These are phyloP conservation scores for Nematodospora valgi DNA, from an alignment of 805 yeast species.

Conservation along the genomic window DNA sequence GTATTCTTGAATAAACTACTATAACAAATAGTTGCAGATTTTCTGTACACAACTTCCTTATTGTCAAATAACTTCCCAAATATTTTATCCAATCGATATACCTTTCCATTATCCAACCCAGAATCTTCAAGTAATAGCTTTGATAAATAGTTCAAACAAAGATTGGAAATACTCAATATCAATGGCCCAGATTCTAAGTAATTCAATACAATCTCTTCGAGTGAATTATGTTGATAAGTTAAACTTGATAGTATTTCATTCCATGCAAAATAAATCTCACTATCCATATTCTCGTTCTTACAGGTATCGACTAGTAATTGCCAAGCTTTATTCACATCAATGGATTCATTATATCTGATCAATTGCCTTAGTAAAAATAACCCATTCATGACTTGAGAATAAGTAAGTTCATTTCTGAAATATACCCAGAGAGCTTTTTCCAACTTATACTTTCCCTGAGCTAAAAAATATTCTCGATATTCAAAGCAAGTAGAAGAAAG, in stretches of 20 bases:
- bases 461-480: conserved; percentile 13
- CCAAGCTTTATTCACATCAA: conserved; percentile 6
- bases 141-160: conserved; percentile 8
- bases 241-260: conserved; percentile 4
- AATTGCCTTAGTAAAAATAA: conserved; percentile 35
- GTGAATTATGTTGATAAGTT: not conserved
- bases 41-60: conserved; percentile 30
- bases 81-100: conserved; percentile 23
- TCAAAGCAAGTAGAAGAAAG: conserved; percentile 11
- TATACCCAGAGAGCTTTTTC: conserved; percentile 20
- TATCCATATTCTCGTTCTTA: conserved; percentile 1
- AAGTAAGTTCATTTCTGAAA: conserved; percentile 10
- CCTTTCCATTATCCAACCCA: not conserved
- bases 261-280: conserved; percentile 9
- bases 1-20: conserved; percentile 28
- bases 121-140: conserved; percentile 4
- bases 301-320: conserved; percentile 1
- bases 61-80: conserved; percentile 25
- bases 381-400: conserved; percentile 22
- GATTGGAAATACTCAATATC: not conserved
- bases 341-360: conserved; percentile 21
- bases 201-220: conserved; percentile 5
- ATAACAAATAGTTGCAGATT: conserved; percentile 35
- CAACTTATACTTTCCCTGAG: conserved; percentile 14
- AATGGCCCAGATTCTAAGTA: conserved; percentile 5